These are phyloP conservation scores for Phialophora expanda DNA, from an alignment of 2,329 filamentous ascomycete species.

Conservation along the genomic window DNA sequence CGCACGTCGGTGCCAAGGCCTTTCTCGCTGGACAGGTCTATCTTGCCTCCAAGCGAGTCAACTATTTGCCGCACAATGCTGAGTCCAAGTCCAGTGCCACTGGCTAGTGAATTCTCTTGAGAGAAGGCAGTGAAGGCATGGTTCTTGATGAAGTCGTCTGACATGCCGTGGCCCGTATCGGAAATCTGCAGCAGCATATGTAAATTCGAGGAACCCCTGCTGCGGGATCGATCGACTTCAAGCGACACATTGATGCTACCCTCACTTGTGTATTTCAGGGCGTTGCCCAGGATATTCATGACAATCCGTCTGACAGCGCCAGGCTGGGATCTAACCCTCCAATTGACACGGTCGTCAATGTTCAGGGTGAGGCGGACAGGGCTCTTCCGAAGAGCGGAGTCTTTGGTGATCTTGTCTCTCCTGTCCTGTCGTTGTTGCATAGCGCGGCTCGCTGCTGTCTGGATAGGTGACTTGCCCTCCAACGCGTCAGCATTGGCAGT, in stretches of 20 bases:
- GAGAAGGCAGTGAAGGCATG: slow-evolving; percentile 63
- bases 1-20: slow-evolving; percentile 62
- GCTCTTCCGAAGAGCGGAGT: slow-evolving; percentile 4
- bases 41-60: slow-evolving; percentile 63
- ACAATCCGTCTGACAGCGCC: slow-evolving; percentile 62
- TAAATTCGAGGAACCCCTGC: slow-evolving; percentile 42
- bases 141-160: slow-evolving; percentile 64
- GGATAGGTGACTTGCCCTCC: slow-evolving; percentile 23
- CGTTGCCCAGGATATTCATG: slow-evolving; percentile 68
- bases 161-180: slow-evolving; percentile 71
- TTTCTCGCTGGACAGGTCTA: slow-evolving; percentile 61
- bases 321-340: slow-evolving; percentile 62
- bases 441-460: slow-evolving; percentile 27
- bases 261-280: slow-evolving; percentile 64
- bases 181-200: slow-evolving; percentile 55
- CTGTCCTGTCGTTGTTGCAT: slow-evolving; percentile 20
- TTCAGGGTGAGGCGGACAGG: slow-evolving; percentile 53
- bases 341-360: slow-evolving; percentile 55
- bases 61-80: slow-evolving; percentile 68
- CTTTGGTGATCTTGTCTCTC: slow-evolving; percentile 24
- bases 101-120: slow-evolving; percentile 66
- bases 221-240: slow-evolving; percentile 42
- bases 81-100: slow-evolving; percentile 61
- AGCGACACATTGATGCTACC: slow-evolving; percentile 58
- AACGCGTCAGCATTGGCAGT: slow-evolving; percentile 27